These are phyloP conservation scores for Plasmodiophora brassicae DNA, from an alignment of 208 protist species.

Conservation along the genomic window DNA sequence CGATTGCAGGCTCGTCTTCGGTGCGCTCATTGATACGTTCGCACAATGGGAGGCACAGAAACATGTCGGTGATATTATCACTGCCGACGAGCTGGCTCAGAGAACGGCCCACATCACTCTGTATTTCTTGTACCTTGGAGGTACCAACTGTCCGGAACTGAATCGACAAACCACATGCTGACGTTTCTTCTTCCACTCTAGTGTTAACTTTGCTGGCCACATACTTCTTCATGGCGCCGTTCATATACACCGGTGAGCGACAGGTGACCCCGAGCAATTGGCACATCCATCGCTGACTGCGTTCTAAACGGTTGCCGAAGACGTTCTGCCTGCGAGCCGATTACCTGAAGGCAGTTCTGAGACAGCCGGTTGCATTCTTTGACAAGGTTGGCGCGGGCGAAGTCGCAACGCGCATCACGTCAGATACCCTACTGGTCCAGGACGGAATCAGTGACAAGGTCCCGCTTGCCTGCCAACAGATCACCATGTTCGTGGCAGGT, in stretches of 20 bases:
- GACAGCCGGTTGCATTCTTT: not conserved
- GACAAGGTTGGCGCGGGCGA: conserved; percentile 18
- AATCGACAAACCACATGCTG: not conserved
- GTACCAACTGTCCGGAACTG: not conserved
- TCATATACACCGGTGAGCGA: conserved; percentile 1
- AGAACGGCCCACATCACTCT: not conserved
- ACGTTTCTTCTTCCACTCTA: too few species aligned
- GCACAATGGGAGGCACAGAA: not conserved
- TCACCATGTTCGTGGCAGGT: not conserved
- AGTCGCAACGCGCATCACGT: not conserved
- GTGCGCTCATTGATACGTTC: not conserved
- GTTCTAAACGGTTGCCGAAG: too few species aligned
- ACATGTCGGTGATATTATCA: not conserved
- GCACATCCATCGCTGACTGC: too few species aligned
- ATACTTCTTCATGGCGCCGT: not conserved
- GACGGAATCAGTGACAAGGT: conserved; percentile 18
- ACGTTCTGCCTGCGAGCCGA: not conserved
- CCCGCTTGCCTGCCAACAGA: not conserved
- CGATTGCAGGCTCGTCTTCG: too few species aligned
- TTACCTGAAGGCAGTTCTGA: conserved; percentile 8
- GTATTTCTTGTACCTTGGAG: not conserved
- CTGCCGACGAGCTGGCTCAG: not conserved
- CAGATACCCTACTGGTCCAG: not conserved
- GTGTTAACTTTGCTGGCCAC: not conserved
- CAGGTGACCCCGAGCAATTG: not conserved